These are phyloP conservation scores for Hypoxylon lienhwacheense DNA, from an alignment of 495 filamentous ascomycete species.

Conservation along the genomic window DNA sequence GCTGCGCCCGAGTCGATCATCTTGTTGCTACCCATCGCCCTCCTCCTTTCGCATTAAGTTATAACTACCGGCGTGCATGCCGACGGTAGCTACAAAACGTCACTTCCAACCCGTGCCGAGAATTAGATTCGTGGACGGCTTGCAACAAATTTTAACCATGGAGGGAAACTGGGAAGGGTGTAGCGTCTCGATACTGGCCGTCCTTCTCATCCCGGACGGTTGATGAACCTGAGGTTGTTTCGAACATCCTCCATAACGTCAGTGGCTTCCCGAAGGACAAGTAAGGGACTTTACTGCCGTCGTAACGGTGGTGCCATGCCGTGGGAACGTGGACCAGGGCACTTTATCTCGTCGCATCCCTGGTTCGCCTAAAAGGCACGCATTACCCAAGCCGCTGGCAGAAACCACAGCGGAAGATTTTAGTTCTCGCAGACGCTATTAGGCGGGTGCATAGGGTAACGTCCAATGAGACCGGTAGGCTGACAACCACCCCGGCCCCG, in stretches of 20 bases:
- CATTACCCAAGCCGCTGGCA: constrained; percentile 20
- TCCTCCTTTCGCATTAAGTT: constrained; percentile 25
- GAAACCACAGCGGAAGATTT: constrained; percentile 18
- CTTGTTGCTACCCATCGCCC: constrained; percentile 27
- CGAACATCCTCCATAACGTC: constrained; percentile 23
- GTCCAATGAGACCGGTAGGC: constrained; percentile 22
- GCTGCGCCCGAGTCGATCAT: constrained; percentile 35
- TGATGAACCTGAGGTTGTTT: constrained; percentile 13
- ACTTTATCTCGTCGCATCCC: constrained; percentile 21
- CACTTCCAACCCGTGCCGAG: constrained; percentile 25
- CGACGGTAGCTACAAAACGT: constrained; percentile 28
- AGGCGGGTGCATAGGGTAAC: constrained; percentile 23
- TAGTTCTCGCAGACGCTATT: constrained; percentile 28
- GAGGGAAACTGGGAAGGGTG: constrained; percentile 23
- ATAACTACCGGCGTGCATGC: constrained; percentile 32
- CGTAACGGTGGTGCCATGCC: constrained; percentile 21
- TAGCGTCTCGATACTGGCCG: constrained; percentile 18
- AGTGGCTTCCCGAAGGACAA: constrained; percentile 23
- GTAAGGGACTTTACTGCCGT: constrained; percentile 11
- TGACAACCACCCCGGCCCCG: constrained; percentile 20
- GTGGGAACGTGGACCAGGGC: constrained; percentile 15
- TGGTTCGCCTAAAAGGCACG: constrained; percentile 11
- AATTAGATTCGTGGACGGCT: constrained; percentile 10
- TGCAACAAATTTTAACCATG: constrained; percentile 10
- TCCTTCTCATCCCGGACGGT: constrained; percentile 9